Evolutionary conservation across 208 protist genomes (phyloP), one percentile per base, ranked within the genome.

Genomic region (Leptomonas pyrrhocoris): DNA sequence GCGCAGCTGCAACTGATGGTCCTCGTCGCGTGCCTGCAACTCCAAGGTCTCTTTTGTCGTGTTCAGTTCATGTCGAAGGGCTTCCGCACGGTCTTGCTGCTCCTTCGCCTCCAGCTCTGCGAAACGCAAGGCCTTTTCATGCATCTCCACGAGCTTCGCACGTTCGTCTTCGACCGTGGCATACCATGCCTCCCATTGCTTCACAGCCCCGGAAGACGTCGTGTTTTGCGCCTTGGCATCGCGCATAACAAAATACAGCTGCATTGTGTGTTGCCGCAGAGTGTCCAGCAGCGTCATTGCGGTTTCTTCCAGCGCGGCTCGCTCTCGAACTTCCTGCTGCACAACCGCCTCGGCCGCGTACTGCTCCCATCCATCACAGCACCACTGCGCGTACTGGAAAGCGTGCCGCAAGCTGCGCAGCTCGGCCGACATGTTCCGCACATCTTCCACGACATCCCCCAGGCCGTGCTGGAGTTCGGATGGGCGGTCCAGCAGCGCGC

Each of bases 381-480:
- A 79, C 46, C 60, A 65, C 43, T 55, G 68, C 38, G 56, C 56
- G 51, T 80, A 61, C 34, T 68, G 25, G 53, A 80, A 62, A 31
- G 30, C 69, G n/a, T 68, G 25, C 23, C 48, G 55, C 54, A 69
- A 48, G 27, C 57, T 55, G n/a, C 57, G 45, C 40, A 80, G 74
- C 49, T 81, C 79, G 19, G 56, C 65, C 0, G 81, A 55, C 58
- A 83, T 75, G 43, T 50, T 28, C 23, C 60, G 45, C 64, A 87
- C 78, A 38, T 81, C 79, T 12, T 72, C 64, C 6, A 86, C 79
- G n/a, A 87, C 59, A 40, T 84, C 79, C 2, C 56, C 70, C 23
- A 80, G 18, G 21, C 74, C 71, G 55, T 80, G 68, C 45, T 84
- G 58, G 0, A 88, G 63, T 63, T 94, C 81, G 5, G 88, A 88